Conservation (phyloP, 495 filamentous ascomycete species). For the Hypoxylon intermedium region DNA sequence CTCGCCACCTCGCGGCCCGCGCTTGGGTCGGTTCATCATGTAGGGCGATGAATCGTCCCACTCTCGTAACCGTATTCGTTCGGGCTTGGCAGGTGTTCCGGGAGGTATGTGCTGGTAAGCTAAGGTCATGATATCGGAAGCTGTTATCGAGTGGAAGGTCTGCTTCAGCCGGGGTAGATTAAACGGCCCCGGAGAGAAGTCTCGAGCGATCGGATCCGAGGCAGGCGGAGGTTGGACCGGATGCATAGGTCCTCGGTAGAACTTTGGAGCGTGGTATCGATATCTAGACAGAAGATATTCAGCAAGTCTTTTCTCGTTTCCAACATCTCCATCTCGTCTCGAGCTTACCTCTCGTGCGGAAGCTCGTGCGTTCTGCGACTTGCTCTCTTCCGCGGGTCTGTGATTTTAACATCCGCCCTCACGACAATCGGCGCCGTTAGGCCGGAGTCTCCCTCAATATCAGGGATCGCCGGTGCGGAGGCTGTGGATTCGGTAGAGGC, state of each 20-base stretch:
- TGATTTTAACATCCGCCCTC: conserved; percentile 43
- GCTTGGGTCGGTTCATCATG: conserved; percentile 85
- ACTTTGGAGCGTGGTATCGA: conserved; percentile 89
- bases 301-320: conserved; percentile 11
- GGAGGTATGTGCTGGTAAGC: conserved; percentile 81
- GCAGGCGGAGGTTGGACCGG: conserved; percentile 84
- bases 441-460: conserved; percentile 51
- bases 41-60: conserved; percentile 95
- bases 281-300: conserved; percentile 66
- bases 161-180: conserved; percentile 84
- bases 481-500: conserved; percentile 46
- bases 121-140: conserved; percentile 88
- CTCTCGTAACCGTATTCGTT: conserved; percentile 73
- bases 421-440: conserved; percentile 43
- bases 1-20: conserved; percentile 74
- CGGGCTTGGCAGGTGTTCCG: conserved; percentile 68
- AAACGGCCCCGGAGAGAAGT: conserved; percentile 94
- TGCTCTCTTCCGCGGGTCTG: conserved; percentile 53
- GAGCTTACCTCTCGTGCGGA: conserved; percentile 47
- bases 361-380: conserved; percentile 49
- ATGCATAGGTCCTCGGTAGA: conserved; percentile 90
- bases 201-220: conserved; percentile 84
- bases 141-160: conserved; percentile 84
- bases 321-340: neutral
- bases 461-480: conserved; percentile 35